Evolutionary conservation across 345 rosid genomes (phyloP).

Genomic region (Syzygium oleosum): DNA sequence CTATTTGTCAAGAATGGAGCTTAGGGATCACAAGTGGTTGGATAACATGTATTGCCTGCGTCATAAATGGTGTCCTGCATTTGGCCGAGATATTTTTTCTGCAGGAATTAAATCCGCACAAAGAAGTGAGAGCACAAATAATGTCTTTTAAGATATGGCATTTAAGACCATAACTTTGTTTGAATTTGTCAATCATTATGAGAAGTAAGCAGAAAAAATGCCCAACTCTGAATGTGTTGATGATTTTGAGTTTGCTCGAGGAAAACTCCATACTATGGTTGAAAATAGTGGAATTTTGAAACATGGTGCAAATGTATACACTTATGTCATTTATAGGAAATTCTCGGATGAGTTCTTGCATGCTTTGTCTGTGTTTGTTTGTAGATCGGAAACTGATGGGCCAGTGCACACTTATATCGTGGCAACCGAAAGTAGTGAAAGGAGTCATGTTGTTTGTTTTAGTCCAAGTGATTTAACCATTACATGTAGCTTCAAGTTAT

Average conservation of each 20-base stretch:
- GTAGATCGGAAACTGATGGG: too few relatives aligned
- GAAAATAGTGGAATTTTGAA: background rate
- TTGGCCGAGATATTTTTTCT: background rate
- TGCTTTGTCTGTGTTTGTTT: too few relatives aligned
- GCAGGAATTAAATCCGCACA: background rate
- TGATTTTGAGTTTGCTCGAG: background rate
- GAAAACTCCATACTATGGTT: too few relatives aligned
- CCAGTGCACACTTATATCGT: too few relatives aligned
- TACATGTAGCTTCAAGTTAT: too few relatives aligned
- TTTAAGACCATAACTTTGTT: background rate
- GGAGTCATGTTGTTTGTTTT: too few relatives aligned
- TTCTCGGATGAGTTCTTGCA: too few relatives aligned
- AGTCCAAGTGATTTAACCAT: too few relatives aligned
- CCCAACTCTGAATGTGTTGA: background rate
- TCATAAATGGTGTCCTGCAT: background rate
- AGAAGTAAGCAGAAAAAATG: too few relatives aligned
- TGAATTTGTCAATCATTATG: too few relatives aligned
- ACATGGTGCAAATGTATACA: background rate
- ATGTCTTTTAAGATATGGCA: background rate
- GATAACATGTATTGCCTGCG: background rate
- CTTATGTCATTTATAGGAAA: background rate
- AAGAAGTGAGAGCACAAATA: background rate
- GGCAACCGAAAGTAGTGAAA: too few relatives aligned
- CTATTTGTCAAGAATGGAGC: background rate
- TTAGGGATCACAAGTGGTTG: background rate